Evolutionary conservation across 208 protist genomes (phyloP), one percentile per base, ranked within the genome.

Genomic region (Acanthamoeba culbertsoni): DNA sequence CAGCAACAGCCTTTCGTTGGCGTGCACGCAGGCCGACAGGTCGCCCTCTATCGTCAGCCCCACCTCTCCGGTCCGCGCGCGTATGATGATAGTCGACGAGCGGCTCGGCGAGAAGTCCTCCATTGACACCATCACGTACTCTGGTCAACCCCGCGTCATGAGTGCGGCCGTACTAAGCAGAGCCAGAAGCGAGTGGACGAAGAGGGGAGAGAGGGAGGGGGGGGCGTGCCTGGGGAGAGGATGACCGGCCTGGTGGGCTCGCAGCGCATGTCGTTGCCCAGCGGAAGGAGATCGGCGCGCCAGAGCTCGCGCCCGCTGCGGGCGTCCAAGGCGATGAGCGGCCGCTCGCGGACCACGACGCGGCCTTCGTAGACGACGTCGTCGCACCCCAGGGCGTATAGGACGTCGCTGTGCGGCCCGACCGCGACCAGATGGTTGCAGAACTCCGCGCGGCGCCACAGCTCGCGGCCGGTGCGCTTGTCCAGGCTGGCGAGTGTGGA

Each of bases 331-430:
- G 84, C 84, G 14, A 91, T 62, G 31, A 91, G 84, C 40, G 84
- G 84, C 10, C 53, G 51, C 84, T 91, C 84, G 33, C 84, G 51
- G 40, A 71, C 84, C 23, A 91, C 43, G 37, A 91, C 35, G 37
- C 84, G 51, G 31, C 84, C 84, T 33, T 91, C 84, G 40, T 91
- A 91, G 33, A 91, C 51, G 37, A 45, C 45, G 57, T 91, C 84
- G 12, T 91, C 55, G 28, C 84, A 91, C 20, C 37, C 51, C 23
- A 63, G 40, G 1, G 55, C 43, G 57, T 91, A 91, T 23, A 91
- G 35, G 0, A 28, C 35, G 35, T 91, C 57, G 35, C 40, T 14
- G 0, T 40, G 20, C 10, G 20, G 42, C 71, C 28, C 10, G 28
- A 33, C 43, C 0, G 73, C 43, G 16, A 84, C 73, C 3, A 84